A percentile compares a stretch with the other conserved stretches of the same genome.
Conservation (phyloP, 2,329 filamentous ascomycete genomes). For the Fusarium sp. region DNA sequence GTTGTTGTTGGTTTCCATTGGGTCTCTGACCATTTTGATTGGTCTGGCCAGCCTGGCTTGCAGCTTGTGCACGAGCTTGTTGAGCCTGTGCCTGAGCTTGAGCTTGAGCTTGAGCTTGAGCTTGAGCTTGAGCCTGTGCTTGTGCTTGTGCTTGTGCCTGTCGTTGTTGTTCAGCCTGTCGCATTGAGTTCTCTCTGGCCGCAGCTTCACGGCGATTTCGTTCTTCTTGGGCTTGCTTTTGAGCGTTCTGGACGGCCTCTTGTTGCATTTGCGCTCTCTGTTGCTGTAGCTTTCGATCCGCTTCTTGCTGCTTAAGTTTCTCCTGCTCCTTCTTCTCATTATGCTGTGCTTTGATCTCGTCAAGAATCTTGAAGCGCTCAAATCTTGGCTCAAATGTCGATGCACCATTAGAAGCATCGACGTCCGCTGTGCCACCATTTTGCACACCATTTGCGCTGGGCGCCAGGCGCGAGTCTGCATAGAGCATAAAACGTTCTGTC, state of each 20-base stretch:
- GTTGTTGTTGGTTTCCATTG: constrained; percentile 47
- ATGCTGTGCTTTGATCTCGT: constrained; percentile 82
- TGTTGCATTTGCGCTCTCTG: constrained; percentile 57
- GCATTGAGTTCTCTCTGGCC: constrained; percentile 51
- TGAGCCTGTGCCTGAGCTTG: constrained; percentile 47
- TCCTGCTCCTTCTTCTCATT: constrained; percentile 82
- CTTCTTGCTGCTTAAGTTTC: constrained; percentile 73
- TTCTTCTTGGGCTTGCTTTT: constrained; percentile 58
- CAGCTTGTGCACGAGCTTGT: constrained; percentile 44
- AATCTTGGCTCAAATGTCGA: constrained; percentile 87
- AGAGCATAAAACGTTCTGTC: constrained; percentile 91
- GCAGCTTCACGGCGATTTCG: constrained; percentile 53
- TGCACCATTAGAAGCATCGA: constrained; percentile 76
- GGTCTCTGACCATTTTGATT: constrained; percentile 45
- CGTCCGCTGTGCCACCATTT: constrained; percentile 69
- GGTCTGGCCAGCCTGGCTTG: constrained; percentile 44
- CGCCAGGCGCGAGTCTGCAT: constrained; percentile 84
- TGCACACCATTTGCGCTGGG: constrained; percentile 68
- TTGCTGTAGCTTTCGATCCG: constrained; percentile 63
- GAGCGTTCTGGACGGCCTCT: constrained; percentile 58
- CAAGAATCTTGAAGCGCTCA: constrained; percentile 90
- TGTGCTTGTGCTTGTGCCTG: constrained; percentile 51
- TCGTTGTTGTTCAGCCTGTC: constrained; percentile 53
- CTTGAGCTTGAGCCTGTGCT: constrained; percentile 48
- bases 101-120: constrained; percentile 38